Percentiles rank a stretch among this genome's conserved stretches.
phyloP scores from a whole-genome alignment of 2,329 filamentous ascomycete species.

The Aspergillus sp. region DNA sequence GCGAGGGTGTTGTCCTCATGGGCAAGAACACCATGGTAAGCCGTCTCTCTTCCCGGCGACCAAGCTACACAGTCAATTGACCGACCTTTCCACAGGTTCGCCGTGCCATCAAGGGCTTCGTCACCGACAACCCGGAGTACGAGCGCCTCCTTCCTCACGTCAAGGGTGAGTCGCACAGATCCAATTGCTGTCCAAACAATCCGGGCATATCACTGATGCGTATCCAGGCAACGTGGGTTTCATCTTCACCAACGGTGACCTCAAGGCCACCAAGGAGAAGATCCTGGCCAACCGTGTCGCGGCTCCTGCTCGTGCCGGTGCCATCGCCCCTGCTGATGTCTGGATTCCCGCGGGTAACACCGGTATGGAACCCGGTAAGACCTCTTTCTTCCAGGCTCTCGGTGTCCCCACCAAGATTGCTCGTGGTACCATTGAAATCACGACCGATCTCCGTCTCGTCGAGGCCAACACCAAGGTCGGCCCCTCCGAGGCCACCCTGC shows the following conservation, averaged over 20 bases:
- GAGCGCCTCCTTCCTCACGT: slow-evolving; percentile 95
- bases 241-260: slow-evolving; percentile 98
- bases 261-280: slow-evolving; percentile 90
- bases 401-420: slow-evolving; percentile 99
- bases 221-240: slow-evolving; percentile 89
- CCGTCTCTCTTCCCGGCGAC: slow-evolving; percentile 22
- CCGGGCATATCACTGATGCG: slow-evolving; percentile 1
- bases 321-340: slow-evolving; percentile 88
- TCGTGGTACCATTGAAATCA: slow-evolving; percentile 99
- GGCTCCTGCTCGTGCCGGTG: slow-evolving; percentile 96
- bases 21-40: slow-evolving; percentile 99
- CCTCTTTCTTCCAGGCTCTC: slow-evolving; percentile 99
- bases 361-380: slow-evolving; percentile 99
- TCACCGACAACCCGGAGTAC: slow-evolving; percentile 89
- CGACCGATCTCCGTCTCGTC: slow-evolving; percentile 94
- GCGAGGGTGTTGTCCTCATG: slow-evolving; percentile 94
- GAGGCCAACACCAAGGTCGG: slow-evolving; percentile 93
- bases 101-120: slow-evolving; percentile 94
- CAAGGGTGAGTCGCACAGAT: slow-evolving; percentile 57
- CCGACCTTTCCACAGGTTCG: slow-evolving; percentile 62
- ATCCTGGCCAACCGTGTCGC: slow-evolving; percentile 97
- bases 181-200: not conserved
- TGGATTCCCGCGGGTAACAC: slow-evolving; percentile 98
- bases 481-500: slow-evolving; percentile 94
- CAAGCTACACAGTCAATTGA: slow-evolving; percentile 5